A percentile compares a stretch with the other conserved stretches of the same genome.
phyloP scores from a whole-genome alignment of 768 basidiomycete genomes.

The Podaxis sp. region DNA sequence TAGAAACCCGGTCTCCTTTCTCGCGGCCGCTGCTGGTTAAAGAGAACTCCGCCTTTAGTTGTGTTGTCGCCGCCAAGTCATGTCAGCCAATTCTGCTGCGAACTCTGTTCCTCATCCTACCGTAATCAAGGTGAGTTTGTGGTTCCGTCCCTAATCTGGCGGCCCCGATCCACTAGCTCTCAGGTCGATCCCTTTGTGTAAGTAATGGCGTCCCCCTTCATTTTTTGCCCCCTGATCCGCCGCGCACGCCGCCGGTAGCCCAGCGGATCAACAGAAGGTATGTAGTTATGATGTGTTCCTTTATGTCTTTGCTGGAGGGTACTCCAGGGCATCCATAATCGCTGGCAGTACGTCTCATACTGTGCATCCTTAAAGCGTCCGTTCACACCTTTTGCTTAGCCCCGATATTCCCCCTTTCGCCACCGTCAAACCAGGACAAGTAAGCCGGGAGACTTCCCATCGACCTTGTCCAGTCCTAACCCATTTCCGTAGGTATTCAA shows the following conservation, averaged over 20 bases:
- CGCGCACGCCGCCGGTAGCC: conserved; percentile 17
- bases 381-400: conserved; percentile 23
- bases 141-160: not conserved
- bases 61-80: not conserved
- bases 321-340: conserved; percentile 60
- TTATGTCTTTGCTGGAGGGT: not conserved
- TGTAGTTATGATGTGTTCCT: not conserved
- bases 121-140: conserved; percentile 45
- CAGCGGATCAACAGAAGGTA: conserved; percentile 60
- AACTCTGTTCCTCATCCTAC: conserved; percentile 61
- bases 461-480: not conserved
- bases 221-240: not conserved
- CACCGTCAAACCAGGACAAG: conserved; percentile 61
- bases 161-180: not conserved
- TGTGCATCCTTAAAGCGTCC: not conserved
- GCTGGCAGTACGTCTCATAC: conserved; percentile 57
- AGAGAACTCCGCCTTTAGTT: not conserved
- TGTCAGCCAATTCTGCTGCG: conserved; percentile 48
- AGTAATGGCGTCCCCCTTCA: conserved; percentile 36
- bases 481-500: conserved; percentile 51
- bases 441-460: conserved; percentile 13
- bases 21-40: not conserved
- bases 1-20: not conserved
- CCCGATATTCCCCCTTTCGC: conserved; percentile 61
- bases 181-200: conserved; percentile 61